Evolutionary conservation across 306 rosid species (phyloP).

Genomic region (Cucurbita ficifolia): DNA sequence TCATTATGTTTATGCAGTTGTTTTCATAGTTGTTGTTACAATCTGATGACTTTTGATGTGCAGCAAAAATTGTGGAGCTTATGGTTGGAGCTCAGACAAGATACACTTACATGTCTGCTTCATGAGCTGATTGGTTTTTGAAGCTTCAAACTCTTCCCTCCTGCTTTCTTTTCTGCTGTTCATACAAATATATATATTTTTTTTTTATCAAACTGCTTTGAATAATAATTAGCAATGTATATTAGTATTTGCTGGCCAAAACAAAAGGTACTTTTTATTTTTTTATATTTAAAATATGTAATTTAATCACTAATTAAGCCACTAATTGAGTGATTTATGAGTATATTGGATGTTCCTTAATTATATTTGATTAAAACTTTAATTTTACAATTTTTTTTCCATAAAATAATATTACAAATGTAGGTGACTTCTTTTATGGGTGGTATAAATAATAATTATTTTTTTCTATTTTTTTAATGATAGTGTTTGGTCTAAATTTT

Average conservation of each 20-base stretch:
- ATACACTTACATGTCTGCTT: slow-evolving; percentile 78
- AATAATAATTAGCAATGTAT: neutral
- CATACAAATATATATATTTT: neutral
- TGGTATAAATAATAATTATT: too few relatives aligned
- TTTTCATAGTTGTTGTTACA: neutral
- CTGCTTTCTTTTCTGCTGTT: neutral
- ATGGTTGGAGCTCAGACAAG: slow-evolving; percentile 76
- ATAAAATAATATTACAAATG: too few relatives aligned
- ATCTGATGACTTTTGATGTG: neutral
- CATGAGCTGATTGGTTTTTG: slow-evolving; percentile 19
- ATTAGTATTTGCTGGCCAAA: neutral
- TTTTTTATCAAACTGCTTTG: neutral
- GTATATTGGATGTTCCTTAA: too few relatives aligned
- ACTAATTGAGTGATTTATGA: too few relatives aligned
- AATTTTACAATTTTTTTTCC: too few relatives aligned
- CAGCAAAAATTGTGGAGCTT: slow-evolving; percentile 87
- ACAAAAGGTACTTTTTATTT: neutral
- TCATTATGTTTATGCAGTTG: neutral
- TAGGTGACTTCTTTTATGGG: too few relatives aligned
- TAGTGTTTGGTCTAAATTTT: too few relatives aligned
- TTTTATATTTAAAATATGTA: too few relatives aligned
- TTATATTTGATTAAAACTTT: too few relatives aligned
- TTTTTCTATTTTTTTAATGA: too few relatives aligned
- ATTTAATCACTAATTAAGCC: too few relatives aligned
- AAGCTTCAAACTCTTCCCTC: neutral